A percentile compares a stretch with the other conserved stretches of the same genome.
Evolutionary conservation across 805 yeast species (phyloP).

Genomic region (Yarrowia porcina): DNA sequence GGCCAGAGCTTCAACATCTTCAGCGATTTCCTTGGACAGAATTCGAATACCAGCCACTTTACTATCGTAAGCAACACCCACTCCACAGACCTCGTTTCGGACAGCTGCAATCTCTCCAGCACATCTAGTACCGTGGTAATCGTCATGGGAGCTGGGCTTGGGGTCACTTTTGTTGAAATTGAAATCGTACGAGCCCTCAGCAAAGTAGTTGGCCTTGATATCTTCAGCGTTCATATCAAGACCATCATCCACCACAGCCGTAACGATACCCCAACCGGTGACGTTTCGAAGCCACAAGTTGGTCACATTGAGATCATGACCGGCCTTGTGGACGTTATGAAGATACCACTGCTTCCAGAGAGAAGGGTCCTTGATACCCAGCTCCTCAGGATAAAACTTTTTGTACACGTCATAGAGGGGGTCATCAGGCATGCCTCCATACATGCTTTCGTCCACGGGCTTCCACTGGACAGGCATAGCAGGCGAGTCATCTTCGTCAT

Average conservation of each 20-base stretch:
- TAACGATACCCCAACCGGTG: slow-evolving; percentile 77
- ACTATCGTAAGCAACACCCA: slow-evolving; percentile 90
- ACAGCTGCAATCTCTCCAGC: slow-evolving; percentile 96
- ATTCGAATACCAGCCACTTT: slow-evolving; percentile 88
- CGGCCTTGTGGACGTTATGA: slow-evolving; percentile 66
- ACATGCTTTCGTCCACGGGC: not conserved
- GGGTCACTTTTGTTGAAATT: slow-evolving; percentile 75
- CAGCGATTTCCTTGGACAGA: slow-evolving; percentile 70
- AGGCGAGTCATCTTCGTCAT: not conserved
- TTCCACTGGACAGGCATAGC: slow-evolving; percentile 12
- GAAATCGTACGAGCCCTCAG: slow-evolving; percentile 89
- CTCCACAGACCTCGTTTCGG: slow-evolving; percentile 81
- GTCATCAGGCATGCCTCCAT: slow-evolving; percentile 2
- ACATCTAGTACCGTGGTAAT: slow-evolving; percentile 94
- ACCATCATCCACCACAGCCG: slow-evolving; percentile 94
- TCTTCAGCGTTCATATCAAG: slow-evolving; percentile 78
- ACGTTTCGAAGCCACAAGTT: slow-evolving; percentile 80
- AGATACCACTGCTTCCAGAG: slow-evolving; percentile 89
- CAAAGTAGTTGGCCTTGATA: slow-evolving; percentile 55
- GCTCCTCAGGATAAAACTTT: slow-evolving; percentile 40
- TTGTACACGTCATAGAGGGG: not conserved
- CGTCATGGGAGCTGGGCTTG: slow-evolving; percentile 73
- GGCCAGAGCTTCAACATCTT: slow-evolving; percentile 90
- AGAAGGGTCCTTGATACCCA: slow-evolving; percentile 76
- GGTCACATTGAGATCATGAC: slow-evolving; percentile 81